phyloP scores from a whole-genome alignment of 768 basidiomycete genomes.

The Boletus sp. region DNA sequence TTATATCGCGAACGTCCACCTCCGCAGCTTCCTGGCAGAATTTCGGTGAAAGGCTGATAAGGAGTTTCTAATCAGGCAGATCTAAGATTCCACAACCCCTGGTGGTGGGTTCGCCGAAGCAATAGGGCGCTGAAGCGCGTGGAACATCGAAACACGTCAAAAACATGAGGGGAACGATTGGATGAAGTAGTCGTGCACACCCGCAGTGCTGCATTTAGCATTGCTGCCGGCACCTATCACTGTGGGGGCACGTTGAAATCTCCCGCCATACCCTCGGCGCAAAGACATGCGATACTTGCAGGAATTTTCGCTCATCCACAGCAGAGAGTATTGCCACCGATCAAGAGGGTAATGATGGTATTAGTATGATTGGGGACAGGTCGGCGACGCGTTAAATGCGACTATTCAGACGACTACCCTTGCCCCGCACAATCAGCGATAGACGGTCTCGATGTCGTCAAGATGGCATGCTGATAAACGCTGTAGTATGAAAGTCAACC shows the following conservation, averaged over 20 bases:
- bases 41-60: slow-evolving; percentile 32
- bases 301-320: slow-evolving; percentile 12
- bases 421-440: slow-evolving; percentile 23
- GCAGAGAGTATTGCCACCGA: slow-evolving; percentile 23
- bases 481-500: slow-evolving; percentile 3
- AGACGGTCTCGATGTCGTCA: slow-evolving; percentile 15
- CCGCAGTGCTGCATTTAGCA: slow-evolving; percentile 14
- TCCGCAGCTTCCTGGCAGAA: slow-evolving; percentile 9
- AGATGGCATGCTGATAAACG: slow-evolving; percentile 14
- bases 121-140: slow-evolving; percentile 11
- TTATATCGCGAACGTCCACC: slow-evolving; percentile 8
- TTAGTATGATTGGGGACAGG: slow-evolving; percentile 26
- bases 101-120: slow-evolving; percentile 21
- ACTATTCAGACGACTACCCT: slow-evolving; percentile 4
- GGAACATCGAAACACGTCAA: slow-evolving; percentile 25
- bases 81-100: slow-evolving; percentile 28
- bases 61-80: slow-evolving; percentile 12
- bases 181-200: slow-evolving; percentile 14
- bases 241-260: not conserved
- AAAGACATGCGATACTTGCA: slow-evolving; percentile 5
- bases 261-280: slow-evolving; percentile 10
- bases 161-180: slow-evolving; percentile 23
- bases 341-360: slow-evolving; percentile 14
- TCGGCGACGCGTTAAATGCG: slow-evolving; percentile 26
- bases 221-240: slow-evolving; percentile 1